Percentiles rank a stretch among this genome's conserved stretches.
Conservation (phyloP, 1,284 basidiomycete species). For the Trichosporon sp. region DNA sequence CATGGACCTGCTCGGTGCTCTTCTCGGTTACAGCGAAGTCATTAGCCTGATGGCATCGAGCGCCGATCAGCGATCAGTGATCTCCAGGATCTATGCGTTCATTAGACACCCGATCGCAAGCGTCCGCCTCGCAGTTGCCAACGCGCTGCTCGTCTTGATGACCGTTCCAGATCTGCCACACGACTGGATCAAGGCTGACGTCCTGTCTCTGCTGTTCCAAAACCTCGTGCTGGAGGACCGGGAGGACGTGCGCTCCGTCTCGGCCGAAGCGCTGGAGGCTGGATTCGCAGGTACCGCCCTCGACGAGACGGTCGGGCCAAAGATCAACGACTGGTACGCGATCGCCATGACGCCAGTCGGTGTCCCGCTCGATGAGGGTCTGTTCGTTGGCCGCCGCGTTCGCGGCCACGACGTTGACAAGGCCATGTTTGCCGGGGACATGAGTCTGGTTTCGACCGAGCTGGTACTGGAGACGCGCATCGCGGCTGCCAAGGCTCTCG, state of each 20-base stretch:
- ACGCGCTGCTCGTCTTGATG: conserved; percentile 86
- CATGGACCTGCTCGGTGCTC: conserved; percentile 78
- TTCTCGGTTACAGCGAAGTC: conserved; percentile 42
- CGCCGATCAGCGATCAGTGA: conserved; percentile 62
- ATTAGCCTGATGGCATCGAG: conserved; percentile 39
- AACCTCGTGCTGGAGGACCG: conserved; percentile 94
- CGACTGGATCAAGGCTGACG: conserved; percentile 78
- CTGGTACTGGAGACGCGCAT: conserved; percentile 79
- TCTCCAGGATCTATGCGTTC: conserved; percentile 90
- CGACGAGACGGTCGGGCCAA: conserved; percentile 41
- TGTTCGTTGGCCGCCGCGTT: conserved; percentile 64
- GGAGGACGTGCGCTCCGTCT: conserved; percentile 76
- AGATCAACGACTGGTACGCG: conserved; percentile 69
- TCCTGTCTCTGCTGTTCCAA: conserved; percentile 86
- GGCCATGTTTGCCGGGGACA: conserved; percentile 89
- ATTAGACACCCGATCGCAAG: conserved; percentile 95
- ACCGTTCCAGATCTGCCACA: conserved; percentile 70
- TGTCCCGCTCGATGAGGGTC: conserved; percentile 69
- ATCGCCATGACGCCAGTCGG: conserved; percentile 91
- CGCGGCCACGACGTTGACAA: conserved; percentile 90
- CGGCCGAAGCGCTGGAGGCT: conserved; percentile 75
- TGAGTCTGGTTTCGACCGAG: conserved; percentile 79
- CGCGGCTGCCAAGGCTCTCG: conserved; percentile 77
- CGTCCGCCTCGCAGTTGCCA: conserved; percentile 90
- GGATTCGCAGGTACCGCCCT: conserved; percentile 63